Base-by-base conservation (phyloP, 257 asterid genomes). In the Buddleja alternifolia region DNA sequence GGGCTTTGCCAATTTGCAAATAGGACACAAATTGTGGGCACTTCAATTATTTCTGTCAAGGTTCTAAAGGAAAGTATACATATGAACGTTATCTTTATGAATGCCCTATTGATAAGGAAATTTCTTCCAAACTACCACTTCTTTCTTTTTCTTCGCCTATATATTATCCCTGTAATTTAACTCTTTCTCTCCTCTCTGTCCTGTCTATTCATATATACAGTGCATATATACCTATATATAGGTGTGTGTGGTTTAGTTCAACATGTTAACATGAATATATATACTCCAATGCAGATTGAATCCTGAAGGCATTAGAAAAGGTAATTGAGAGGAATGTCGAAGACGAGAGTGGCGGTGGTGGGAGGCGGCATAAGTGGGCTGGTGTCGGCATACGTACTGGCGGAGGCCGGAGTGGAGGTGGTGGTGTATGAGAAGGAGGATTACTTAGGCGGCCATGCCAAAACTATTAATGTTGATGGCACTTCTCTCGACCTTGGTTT, bases 351-450 rank as follows among this genome's bases (percentile, higher is more conserved):
- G 75, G 98, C 94, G 73, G 96, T 92, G 63, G 88, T 92, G 15
- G 98, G 98, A 4, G 90, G 81, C 61, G 96, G 98, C 63, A 83
- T 92, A 20, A 89, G 90, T 58, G 98, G 98, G 56, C 76, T 92
- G 76, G 84, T 78, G 42, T 73, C 95, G 4, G 95, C 98, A 0
- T 83, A 79, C 37, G 86, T 75, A 41, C 70, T 78, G 83, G 92
- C 89, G 10, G 80, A 85, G 21, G 92, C 61, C 53, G 96, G 94
- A 10, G 85, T 51, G 29, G 60, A 58, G 71, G 94, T 85, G 84
- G 94, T 83, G 67, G 51, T 92, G 12, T 92, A 84, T 44, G 98
- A 92, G 78, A 92, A 85, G 60, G 98, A 92, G 41, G 84, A 82
- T 36, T 75, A 72, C 71, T 69, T 92, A 8, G 98, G 98, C 52